Base-by-base conservation (phyloP, 805 yeast species). In the Martiniozyma abietophila region DNA sequence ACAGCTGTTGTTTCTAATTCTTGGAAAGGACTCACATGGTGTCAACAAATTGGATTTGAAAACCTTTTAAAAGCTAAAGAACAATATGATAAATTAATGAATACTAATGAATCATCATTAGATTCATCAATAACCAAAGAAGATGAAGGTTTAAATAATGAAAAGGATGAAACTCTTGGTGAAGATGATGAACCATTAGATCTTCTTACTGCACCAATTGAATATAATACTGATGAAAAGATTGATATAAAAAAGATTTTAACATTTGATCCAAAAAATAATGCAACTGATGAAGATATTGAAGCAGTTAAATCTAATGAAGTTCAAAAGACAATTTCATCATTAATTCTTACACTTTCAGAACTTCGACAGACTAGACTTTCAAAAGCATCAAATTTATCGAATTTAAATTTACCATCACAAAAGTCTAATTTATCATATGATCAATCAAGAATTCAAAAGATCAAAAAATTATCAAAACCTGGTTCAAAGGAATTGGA, bases 1-100 rank as follows among this genome's bases (percentile, higher is more conserved):
- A 69, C 67, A 14, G 64, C 76, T 6, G 70, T 75, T 3, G 52
- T 77, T 9, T 65, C 71, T 18, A 65, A 69, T 11, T 64, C 65
- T 15, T 63, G 69, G 47, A 65, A 69, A 44, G 71, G 74, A 4
- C 51, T 65, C 16, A 59, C 66, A 5, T 71, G 78, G 77, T 50
- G 69, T 20, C 74, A 71, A 39, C 73, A 67, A 45, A 56, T 65
- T 27, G 79, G 79, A 1, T 65, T 64, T 35, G 59, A 56, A 31
- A 58, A 63, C 21, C 42, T 69, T 5, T 27, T 35, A 12, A 52
- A 43, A 8, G 35, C 38, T 8, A 42, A 43, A 29, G 38, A 38
- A n/a, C 41, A 32, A 21, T 42, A 44, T 9, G 38, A 32, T 14
- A 29, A 29, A 15, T 9, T 17, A 22, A 10, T 15, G 21, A n/a